phyloP scores from a whole-genome alignment of 768 basidiomycete species.

The Hypholoma fasciculare region DNA sequence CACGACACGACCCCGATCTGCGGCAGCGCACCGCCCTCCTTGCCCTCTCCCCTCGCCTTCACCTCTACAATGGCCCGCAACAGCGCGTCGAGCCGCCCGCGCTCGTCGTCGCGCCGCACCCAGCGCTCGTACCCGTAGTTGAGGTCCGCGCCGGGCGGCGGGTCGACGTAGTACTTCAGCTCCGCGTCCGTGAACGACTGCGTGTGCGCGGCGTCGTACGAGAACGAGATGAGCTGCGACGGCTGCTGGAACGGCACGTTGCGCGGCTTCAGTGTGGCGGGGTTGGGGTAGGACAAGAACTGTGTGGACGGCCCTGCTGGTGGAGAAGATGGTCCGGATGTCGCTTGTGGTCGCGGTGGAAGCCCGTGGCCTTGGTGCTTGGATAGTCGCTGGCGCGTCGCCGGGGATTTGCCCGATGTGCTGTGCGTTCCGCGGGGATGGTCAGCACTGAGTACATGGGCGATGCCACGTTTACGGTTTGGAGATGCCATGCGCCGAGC shows the following conservation, averaged over 20 bases:
- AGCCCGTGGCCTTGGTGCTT: not conserved
- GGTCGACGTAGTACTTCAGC: slow-evolving; percentile 68
- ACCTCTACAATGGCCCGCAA: slow-evolving; percentile 56
- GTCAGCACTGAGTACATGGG: not conserved
- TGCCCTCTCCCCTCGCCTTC: slow-evolving; percentile 27
- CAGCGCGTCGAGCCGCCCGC: slow-evolving; percentile 67
- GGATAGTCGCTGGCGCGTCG: not conserved
- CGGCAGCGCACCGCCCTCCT: slow-evolving; percentile 23
- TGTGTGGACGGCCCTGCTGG: not conserved
- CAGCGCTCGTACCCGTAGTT: slow-evolving; percentile 74
- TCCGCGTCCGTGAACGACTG: slow-evolving; percentile 70
- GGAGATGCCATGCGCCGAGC: not conserved
- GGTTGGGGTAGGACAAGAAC: not conserved
- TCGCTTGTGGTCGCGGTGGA: not conserved
- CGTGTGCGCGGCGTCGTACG: slow-evolving; percentile 56
- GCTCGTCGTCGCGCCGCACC: slow-evolving; percentile 63
- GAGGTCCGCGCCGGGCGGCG: slow-evolving; percentile 66
- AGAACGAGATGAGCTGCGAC: slow-evolving; percentile 67
- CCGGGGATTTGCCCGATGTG: not conserved
- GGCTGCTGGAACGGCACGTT: slow-evolving; percentile 67
- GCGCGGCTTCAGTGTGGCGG: slow-evolving; percentile 7
- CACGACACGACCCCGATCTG: slow-evolving; percentile 66
- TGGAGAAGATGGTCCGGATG: not conserved
- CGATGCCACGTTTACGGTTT: not conserved
- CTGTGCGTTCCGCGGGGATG: not conserved